Percentiles rank a stretch among this genome's conserved stretches.
These are phyloP conservation scores for Hypoxylon trugodes DNA, from an alignment of 495 filamentous ascomycete species.

Conservation along the genomic window DNA sequence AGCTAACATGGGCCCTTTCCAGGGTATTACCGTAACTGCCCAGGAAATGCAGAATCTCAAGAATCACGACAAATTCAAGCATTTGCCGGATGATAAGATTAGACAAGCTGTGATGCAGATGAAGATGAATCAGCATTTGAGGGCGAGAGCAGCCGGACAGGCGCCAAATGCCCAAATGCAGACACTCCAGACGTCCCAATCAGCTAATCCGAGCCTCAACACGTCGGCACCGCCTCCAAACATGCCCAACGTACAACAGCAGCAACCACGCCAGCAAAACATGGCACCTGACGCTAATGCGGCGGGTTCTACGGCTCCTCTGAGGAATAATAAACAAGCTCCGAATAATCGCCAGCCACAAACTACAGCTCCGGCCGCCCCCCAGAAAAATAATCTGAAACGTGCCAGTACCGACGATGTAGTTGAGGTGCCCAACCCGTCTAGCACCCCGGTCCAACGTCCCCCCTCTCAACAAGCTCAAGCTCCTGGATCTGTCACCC, in stretches of 20 bases:
- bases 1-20: slow-evolving; percentile 35
- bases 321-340: slow-evolving; percentile 39
- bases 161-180: slow-evolving; percentile 29
- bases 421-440: slow-evolving; percentile 60
- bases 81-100: slow-evolving; percentile 64
- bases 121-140: slow-evolving; percentile 42
- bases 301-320: slow-evolving; percentile 23
- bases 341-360: slow-evolving; percentile 32
- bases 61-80: slow-evolving; percentile 47
- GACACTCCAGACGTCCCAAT: slow-evolving; percentile 30
- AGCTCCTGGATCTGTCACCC: slow-evolving; percentile 16
- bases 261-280: slow-evolving; percentile 37
- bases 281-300: slow-evolving; percentile 22
- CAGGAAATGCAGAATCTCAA: slow-evolving; percentile 59
- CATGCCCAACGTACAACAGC: slow-evolving; percentile 10
- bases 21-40: slow-evolving; percentile 36
- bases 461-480: slow-evolving; percentile 39
- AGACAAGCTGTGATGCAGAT: slow-evolving; percentile 42
- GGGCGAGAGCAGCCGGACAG: slow-evolving; percentile 42
- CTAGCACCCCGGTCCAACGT: slow-evolving; percentile 47
- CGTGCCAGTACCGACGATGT: slow-evolving; percentile 70
- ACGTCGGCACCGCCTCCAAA: slow-evolving; percentile 37
- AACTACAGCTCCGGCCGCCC: slow-evolving; percentile 21
- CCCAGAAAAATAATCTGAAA: slow-evolving; percentile 55
- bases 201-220: slow-evolving; percentile 49